Base-by-base conservation (phyloP, 140 eudicot genomes). In the Flaveria floridana region DNA sequence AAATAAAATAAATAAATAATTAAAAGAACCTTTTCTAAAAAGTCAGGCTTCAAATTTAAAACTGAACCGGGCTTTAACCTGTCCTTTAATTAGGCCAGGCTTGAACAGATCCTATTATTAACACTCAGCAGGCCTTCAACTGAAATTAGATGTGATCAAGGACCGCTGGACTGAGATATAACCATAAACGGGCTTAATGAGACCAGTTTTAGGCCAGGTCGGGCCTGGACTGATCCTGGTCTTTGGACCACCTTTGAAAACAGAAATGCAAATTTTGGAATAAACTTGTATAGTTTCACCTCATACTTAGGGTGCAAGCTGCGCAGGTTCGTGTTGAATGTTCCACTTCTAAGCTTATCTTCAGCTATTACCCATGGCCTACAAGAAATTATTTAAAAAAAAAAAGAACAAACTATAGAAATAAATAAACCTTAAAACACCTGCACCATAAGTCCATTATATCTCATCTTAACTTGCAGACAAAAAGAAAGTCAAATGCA, bases 341-440 rank as follows among this genome's bases (percentile, higher is more conserved):
- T 63, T 80, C 84, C 89, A 66, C 30, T 39, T 68, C 72, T 70
- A 65, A 56, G 69, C 14, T 13, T 72, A 58, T 78, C 82, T 71
- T 82, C 89, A 53, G 84, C 47, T 47, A 87, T 62, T 37, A 90
- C 85, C 96, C 91, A 90, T 39, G 96, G 95, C 88, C 96, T 90
- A 83, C 65, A 70, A 6, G 57, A 64, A 67, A 46, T 10, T 23
- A 23, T 23, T 23, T 23, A 52, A 77, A 48, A 78, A 7, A 37
- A 26, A 26, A 26, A 3, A 14, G 13, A 64, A 30, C 7, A n/a
- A 64, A 64, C 52, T 26, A 5, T 16, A n/a, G 37, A 6, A 50
- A 78, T 12, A 63, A 50, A 8, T 20, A 70, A 58, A 28, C n/a
- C 46, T 59, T 26, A n/a, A n/a, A 26, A 3, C 21, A 26, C 51